A percentile compares a stretch with the other conserved stretches of the same genome.
Conservation (phyloP, 2,329 filamentous ascomycete species). For the Triangularia verruculosa region DNA sequence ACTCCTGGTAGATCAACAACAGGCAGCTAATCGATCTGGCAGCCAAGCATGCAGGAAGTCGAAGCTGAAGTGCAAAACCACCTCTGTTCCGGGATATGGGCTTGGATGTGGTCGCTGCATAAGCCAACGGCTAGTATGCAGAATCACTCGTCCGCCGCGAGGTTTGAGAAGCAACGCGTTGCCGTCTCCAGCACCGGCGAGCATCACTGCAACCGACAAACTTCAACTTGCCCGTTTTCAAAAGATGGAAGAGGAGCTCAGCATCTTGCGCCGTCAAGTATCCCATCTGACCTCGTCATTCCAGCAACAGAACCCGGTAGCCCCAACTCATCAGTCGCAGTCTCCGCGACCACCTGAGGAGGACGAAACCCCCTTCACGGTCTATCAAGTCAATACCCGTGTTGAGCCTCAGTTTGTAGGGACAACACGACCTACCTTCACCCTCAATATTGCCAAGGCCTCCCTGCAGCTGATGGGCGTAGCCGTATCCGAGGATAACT, state of each 20-base stretch:
- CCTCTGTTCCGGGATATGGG: not conserved
- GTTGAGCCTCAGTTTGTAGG: conserved; percentile 37
- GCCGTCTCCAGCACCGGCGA: not conserved
- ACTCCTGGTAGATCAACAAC: not conserved
- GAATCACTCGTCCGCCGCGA: not conserved
- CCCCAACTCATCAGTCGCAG: not conserved
- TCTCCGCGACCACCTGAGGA: no score
- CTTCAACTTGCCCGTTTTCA: not conserved
- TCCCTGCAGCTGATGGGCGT: conserved; percentile 38
- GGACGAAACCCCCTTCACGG: not conserved
- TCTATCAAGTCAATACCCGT: not conserved
- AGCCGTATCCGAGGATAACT: conserved; percentile 27
- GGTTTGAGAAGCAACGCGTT: not conserved
- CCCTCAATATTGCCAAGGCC: conserved; percentile 36
- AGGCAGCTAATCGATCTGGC: no score
- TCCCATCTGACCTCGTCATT: not conserved
- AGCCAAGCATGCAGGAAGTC: not conserved
- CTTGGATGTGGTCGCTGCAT: not conserved
- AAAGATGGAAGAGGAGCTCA: not conserved
- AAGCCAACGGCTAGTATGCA: not conserved
- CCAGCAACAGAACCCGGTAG: not conserved
- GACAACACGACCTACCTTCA: conserved; percentile 36
- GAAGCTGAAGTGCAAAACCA: conserved; percentile 1
- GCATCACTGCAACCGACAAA: not conserved
- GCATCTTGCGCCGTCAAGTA: not conserved